These are phyloP conservation scores for Talaromyces atroroseus DNA, from an alignment of 2,329 filamentous ascomycete species.

Conservation along the genomic window DNA sequence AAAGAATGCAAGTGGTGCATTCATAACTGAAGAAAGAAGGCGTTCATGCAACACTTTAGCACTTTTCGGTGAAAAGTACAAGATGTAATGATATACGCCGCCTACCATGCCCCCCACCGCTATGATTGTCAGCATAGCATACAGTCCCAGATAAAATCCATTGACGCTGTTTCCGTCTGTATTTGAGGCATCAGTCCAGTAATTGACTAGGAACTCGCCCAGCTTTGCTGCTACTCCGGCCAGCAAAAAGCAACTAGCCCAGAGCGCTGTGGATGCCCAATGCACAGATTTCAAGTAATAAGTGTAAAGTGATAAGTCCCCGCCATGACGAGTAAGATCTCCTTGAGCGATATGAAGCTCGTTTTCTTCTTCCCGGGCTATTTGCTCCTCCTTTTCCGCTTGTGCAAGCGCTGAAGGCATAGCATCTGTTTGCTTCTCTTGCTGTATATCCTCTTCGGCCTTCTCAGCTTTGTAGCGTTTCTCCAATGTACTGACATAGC, in stretches of 20 bases:
- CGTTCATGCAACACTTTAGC: conserved; percentile 7
- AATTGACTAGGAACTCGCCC: conserved; percentile 4
- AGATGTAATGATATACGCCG: conserved; percentile 4
- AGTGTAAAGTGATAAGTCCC: conserved; percentile 40
- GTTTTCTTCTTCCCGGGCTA: not conserved
- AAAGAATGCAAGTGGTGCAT: conserved; percentile 40
- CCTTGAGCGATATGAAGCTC: conserved; percentile 15
- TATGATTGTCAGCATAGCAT: conserved; percentile 23
- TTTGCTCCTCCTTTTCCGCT: not conserved
- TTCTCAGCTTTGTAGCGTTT: conserved; percentile 17
- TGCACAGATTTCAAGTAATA: conserved; percentile 37
- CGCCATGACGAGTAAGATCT: conserved; percentile 26
- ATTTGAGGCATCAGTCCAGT: conserved; percentile 4
- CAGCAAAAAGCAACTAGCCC: not conserved
- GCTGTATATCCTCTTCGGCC: not conserved
- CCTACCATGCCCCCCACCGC: not conserved
- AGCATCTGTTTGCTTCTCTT: not conserved
- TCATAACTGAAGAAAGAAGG: conserved; percentile 9
- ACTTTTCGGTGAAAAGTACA: conserved; percentile 7
- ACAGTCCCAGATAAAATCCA: conserved; percentile 30
- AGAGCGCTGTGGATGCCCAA: conserved; percentile 19
- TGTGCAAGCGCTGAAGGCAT: not conserved
- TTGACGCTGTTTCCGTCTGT: conserved; percentile 3
- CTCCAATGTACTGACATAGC: conserved; percentile 37
- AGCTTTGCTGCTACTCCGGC: conserved; percentile 1